Conservation (phyloP, 345 rosid species). For the Populus tremula region DNA sequence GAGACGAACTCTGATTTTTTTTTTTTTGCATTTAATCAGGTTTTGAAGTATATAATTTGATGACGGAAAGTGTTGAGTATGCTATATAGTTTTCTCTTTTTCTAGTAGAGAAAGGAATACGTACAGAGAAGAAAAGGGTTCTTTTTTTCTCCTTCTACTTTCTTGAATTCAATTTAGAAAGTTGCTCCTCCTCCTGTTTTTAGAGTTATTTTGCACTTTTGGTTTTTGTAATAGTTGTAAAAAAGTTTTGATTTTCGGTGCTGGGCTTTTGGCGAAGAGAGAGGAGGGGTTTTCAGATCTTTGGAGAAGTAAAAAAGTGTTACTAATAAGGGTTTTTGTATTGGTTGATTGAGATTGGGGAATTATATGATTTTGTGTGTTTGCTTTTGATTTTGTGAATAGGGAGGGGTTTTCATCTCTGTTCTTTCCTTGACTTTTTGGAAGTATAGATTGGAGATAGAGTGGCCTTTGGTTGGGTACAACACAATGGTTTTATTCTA, state of each 20-base stretch:
- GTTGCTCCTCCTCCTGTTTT: conserved; percentile 19
- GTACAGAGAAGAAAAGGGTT: conserved; percentile 10
- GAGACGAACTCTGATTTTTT: conserved; percentile 9
- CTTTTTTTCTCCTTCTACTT: neutral
- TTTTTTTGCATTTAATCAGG: conserved; percentile 11
- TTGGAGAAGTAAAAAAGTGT: conserved; percentile 11
- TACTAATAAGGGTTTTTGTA: conserved; percentile 9
- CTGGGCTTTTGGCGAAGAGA: conserved; percentile 3
- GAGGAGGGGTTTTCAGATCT: conserved; percentile 6
- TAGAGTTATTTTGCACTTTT: conserved; percentile 17
- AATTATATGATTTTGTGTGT: conserved; percentile 20
- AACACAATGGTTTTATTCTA: neutral
- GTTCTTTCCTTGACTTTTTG: conserved; percentile 10
- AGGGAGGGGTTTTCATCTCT: conserved; percentile 15
- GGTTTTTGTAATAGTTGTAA: conserved; percentile 10
- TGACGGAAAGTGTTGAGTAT: conserved; percentile 12
- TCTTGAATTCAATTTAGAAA: neutral
- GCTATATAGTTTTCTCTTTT: neutral
- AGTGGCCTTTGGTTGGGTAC: neutral
- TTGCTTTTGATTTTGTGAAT: conserved; percentile 15
- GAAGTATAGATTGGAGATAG: conserved; percentile 1
- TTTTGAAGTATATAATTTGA: neutral
- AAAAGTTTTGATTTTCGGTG: conserved; percentile 27
- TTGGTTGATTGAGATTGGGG: conserved; percentile 23
- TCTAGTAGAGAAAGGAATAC: neutral